Evolutionary conservation across 441 rosid genomes (phyloP).

Genomic region (Theobroma grandiflorum): DNA sequence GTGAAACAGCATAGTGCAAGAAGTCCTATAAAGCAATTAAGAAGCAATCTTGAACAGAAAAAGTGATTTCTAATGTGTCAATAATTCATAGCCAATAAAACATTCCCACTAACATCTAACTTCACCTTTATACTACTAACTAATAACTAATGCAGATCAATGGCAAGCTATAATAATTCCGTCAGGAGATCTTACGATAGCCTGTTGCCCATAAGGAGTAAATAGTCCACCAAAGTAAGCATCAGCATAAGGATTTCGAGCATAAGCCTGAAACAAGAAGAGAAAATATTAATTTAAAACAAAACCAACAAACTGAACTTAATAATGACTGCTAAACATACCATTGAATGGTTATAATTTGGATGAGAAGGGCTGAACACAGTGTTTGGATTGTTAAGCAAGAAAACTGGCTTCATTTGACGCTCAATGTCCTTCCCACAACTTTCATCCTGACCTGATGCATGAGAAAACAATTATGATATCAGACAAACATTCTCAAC

Average conservation of each 20-base stretch:
- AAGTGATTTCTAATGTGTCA: background rate
- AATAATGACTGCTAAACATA: constrained; percentile 32
- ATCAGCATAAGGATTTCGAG: constrained; percentile 56
- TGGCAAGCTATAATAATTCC: background rate
- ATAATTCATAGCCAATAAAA: background rate
- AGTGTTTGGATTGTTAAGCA: constrained; percentile 46
- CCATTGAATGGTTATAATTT: constrained; percentile 42
- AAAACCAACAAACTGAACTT: constrained; percentile 13
- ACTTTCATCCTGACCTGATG: constrained; percentile 54
- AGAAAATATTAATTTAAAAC: background rate
- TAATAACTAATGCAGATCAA: background rate
- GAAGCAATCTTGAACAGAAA: background rate
- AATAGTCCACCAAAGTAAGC: constrained; percentile 41
- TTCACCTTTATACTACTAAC: too few species aligned
- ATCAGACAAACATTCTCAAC: background rate
- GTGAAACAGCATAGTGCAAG: background rate
- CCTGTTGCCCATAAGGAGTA: constrained; percentile 56
- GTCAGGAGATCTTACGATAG: constrained; percentile 41
- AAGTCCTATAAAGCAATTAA: background rate
- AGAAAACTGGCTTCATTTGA: constrained; percentile 46
- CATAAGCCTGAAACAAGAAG: constrained; percentile 48
- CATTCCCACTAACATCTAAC: too few species aligned
- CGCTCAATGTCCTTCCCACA: constrained; percentile 31
- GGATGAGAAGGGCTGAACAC: constrained; percentile 52
- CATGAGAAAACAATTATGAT: background rate